Evolutionary conservation across 2,329 filamentous ascomycete genomes (phyloP).

Genomic region (Scopulariopsis brevicaulis): DNA sequence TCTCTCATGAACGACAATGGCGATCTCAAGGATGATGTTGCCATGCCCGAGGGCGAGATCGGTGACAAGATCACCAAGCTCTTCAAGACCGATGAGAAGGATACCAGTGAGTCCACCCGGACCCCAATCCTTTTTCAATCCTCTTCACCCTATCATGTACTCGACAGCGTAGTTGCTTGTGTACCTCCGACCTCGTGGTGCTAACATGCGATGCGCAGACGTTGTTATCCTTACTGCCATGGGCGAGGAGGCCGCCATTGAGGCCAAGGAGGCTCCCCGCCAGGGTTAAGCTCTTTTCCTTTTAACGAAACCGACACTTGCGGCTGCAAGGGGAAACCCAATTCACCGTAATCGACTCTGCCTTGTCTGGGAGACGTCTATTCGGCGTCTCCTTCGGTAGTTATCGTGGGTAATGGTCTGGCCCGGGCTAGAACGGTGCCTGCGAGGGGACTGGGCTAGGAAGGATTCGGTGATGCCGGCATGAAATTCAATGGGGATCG

Average conservation of each 20-base stretch:
- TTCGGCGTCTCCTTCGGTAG: background rate
- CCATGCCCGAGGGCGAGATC: conserved; percentile 79
- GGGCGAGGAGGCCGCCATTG: conserved; percentile 87
- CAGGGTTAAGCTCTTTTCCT: background rate
- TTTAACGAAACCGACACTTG: background rate
- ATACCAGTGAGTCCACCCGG: conserved; percentile 62
- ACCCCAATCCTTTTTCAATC: background rate
- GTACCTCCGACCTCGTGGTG: conserved; percentile 5
- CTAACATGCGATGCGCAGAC: conserved; percentile 41
- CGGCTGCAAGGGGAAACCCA: background rate
- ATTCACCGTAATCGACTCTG: background rate
- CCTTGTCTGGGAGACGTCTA: background rate
- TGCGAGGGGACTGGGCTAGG: background rate
- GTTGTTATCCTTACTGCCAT: conserved; percentile 90
- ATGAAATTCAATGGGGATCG: background rate
- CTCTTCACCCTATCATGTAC: background rate
- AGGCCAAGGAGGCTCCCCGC: conserved; percentile 81
- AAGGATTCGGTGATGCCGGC: background rate
- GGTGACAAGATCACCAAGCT: conserved; percentile 77
- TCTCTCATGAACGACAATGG: conserved; percentile 85
- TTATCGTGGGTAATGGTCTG: background rate
- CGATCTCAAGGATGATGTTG: conserved; percentile 88
- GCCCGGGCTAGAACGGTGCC: background rate
- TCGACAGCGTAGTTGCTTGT: background rate
- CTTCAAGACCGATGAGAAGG: conserved; percentile 77